Evolutionary conservation across 2,329 filamentous ascomycete species (phyloP).

Genomic region (Colletotrichum tanaceti): DNA sequence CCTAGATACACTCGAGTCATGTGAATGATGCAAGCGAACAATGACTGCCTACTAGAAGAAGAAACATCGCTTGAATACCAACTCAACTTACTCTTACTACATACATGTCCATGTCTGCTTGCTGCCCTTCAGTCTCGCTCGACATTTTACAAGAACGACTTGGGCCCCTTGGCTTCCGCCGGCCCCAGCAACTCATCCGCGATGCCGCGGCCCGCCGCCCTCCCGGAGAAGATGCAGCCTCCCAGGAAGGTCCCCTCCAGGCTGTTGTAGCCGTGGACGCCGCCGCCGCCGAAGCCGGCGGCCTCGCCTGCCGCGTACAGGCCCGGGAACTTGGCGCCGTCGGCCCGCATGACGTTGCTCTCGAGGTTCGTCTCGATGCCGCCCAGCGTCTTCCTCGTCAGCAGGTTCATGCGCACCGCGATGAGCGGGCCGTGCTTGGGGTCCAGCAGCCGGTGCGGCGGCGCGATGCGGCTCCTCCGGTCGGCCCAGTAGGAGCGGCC

Average conservation of each 20-base stretch:
- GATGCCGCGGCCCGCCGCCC: constrained; percentile 66
- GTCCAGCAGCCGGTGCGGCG: constrained; percentile 66
- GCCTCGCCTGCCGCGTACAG: constrained; percentile 71
- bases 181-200: constrained; percentile 56
- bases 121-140: too few relatives aligned
- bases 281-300: constrained; percentile 71
- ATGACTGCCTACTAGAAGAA: too few relatives aligned
- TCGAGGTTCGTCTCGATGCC: constrained; percentile 69
- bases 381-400: constrained; percentile 71
- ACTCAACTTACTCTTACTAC: background rate
- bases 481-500: constrained; percentile 68
- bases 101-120: too few relatives aligned
- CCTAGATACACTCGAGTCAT: background rate
- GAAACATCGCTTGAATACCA: background rate
- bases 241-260: constrained; percentile 72
- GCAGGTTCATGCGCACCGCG: constrained; percentile 69
- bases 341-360: constrained; percentile 64
- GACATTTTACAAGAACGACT: constrained; percentile 6
- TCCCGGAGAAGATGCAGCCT: constrained; percentile 72
- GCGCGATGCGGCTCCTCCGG: constrained; percentile 60
- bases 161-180: constrained; percentile 24
- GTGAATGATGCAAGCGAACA: too few relatives aligned
- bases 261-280: constrained; percentile 71
- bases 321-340: constrained; percentile 63
- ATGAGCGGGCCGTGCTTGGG: constrained; percentile 68